Base-by-base conservation (phyloP, 768 basidiomycete genomes). In the Leccinellum albellum region DNA sequence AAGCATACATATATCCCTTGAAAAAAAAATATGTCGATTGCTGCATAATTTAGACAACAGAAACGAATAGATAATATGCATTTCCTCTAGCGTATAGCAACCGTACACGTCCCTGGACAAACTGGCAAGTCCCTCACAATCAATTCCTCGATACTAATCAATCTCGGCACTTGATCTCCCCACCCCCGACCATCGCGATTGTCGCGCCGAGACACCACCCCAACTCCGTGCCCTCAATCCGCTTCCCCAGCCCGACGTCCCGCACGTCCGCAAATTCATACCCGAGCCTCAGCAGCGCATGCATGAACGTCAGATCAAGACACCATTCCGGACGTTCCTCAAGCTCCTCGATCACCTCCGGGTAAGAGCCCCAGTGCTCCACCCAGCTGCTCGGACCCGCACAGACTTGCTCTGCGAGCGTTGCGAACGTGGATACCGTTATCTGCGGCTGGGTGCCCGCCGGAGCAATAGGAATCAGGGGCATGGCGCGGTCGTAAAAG, bases 221-320 rank as follows among this genome's bases (percentile, higher is more conserved):
- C 57, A 98, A 75, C 80, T 97, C 96, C 3, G 95, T 96, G 21
- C 86, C 91, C 28, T 78, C 78, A 47, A 98, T 82, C 79, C 89
- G 82, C 79, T 98, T 98, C 65, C 89, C 96, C 24, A 96, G 82
- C 73, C 71, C 76, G 32, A 92, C 83, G 59, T 86, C 79, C 58
- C 94, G 71, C 20, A 73, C 77, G 42, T 83, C 86, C 14, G 74
- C 78, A 69, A 98, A 87, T 76, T 95, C 97, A 73, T 98, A 99
- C 29, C 96, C 96, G 2, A 93, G 77, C 57, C 88, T 79, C 55
- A 98, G 72, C 59, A 99, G 71, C 49, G 84, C 87, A 67, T 97
- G 86, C 94, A 94, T 92, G 72, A 96, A 99, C 44, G 92, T 98
- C 66, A 98, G 72, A 70, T 99, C 96, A 40, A 98, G 80, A 71